Base-by-base conservation (phyloP, 257 asterid genomes). In the Thymus mandschuricus region DNA sequence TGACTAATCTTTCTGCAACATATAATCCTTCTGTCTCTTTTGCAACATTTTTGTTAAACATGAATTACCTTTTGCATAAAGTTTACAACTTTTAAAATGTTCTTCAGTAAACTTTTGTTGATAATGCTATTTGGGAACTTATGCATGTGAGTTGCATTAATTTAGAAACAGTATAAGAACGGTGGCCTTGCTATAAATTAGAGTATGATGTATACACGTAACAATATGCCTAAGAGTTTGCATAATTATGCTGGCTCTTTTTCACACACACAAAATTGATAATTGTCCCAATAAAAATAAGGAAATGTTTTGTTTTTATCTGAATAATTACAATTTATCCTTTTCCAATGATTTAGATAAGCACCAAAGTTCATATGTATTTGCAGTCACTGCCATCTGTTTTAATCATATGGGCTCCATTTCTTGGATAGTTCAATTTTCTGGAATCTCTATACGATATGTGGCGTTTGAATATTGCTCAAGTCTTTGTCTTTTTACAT, bases 391-490 rank as follows among this genome's bases (percentile, higher is more conserved):
- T 65, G 58, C 60, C 33, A 27, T 2, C 15, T 10, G 35, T 66
- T 41, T 44, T 30, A 41, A 54, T 55, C 61, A 58, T 57, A 71
- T 59, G 69, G 77, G 69, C 69, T 48, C 76, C 64, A 64, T 50
- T 1, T n/a, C 38, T 41, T 27, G 75, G 65, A 27, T 12, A 10
- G 11, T 62, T 68, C 65, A 30, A 49, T 35, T 34, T 64, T 68
- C 79, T 64, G 79, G 75, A 59, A 73, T 76, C 51, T 40, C n/a
- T n/a, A n/a, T n/a, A n/a, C n/a, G n/a, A 3, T 59, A 27, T 44
- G 78, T 66, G 83, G 81, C 69, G 27, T 75, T 63, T 31, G 44
- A 75, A 75, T 79, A 77, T 67, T 64, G 57, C 52, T 29, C 70
- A 41, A 35, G 5, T 49, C 43, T 60, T 6, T 64, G 59, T 63